Percentiles rank a stretch among this genome's conserved stretches.
These are phyloP conservation scores for Nelumbo lutea DNA, from an alignment of 164 flowering plant species.

Conservation along the genomic window DNA sequence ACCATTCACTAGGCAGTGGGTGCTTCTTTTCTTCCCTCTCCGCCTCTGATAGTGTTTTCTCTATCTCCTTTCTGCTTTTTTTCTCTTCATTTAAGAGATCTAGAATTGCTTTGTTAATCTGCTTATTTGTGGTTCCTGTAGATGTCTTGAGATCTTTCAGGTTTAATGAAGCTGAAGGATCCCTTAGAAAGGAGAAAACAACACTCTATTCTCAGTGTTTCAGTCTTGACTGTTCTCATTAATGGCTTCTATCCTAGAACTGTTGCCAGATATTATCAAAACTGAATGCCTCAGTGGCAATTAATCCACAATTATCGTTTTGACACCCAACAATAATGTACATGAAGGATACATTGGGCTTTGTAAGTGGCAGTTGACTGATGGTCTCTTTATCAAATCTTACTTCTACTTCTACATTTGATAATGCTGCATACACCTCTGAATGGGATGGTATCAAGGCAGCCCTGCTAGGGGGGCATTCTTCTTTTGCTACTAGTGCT, in stretches of 20 bases:
- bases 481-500: neutral
- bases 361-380: slow-evolving; percentile 56
- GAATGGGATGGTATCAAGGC: slow-evolving; percentile 9
- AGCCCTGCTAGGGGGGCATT: slow-evolving; percentile 5
- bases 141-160: slow-evolving; percentile 1
- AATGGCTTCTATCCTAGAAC: slow-evolving; percentile 62
- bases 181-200: slow-evolving; percentile 26
- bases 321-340: slow-evolving; percentile 21
- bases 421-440: slow-evolving; percentile 10
- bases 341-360: slow-evolving; percentile 39
- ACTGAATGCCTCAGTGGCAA: neutral
- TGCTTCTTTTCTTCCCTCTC: no score
- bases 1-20: no score
- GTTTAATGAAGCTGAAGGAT: slow-evolving; percentile 49
- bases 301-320: no score
- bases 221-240: slow-evolving; percentile 25
- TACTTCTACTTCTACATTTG: slow-evolving; percentile 8
- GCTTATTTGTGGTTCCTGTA: no score
- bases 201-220: slow-evolving; percentile 14
- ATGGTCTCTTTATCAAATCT: slow-evolving; percentile 24
- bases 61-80: no score
- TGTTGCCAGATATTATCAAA: slow-evolving; percentile 44
- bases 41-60: no score
- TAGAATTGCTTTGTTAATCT: no score
- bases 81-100: no score